Percentiles rank a stretch among this genome's conserved stretches.
These are phyloP conservation scores for Rutstroemia sp. DNA, from an alignment of 2,329 filamentous ascomycete species.

Conservation along the genomic window DNA sequence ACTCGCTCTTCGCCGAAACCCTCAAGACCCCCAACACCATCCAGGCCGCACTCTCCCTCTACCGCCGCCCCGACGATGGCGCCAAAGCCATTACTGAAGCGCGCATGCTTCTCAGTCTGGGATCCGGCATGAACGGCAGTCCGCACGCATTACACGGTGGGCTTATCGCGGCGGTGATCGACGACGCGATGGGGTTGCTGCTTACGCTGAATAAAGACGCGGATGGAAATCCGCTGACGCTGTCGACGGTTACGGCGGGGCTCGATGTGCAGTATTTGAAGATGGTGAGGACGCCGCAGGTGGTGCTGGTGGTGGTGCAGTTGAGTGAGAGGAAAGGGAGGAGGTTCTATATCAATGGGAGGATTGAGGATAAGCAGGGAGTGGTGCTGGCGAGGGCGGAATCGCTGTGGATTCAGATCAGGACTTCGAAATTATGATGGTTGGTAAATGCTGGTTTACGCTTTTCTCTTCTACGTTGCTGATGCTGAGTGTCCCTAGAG, in stretches of 20 bases:
- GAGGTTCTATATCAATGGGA: slow-evolving; percentile 42
- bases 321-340: slow-evolving; percentile 40
- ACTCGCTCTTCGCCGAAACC: slow-evolving; percentile 46
- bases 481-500: no score
- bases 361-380: slow-evolving; percentile 40
- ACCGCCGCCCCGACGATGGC: slow-evolving; percentile 28
- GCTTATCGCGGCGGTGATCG: slow-evolving; percentile 48
- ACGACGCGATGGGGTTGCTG: slow-evolving; percentile 48
- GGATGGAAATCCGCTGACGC: slow-evolving; percentile 9
- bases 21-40: slow-evolving; percentile 45
- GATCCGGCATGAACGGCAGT: slow-evolving; percentile 46
- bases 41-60: slow-evolving; percentile 36
- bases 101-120: slow-evolving; percentile 33
- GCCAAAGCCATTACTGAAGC: slow-evolving; percentile 13
- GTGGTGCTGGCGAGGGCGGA: slow-evolving; percentile 42
- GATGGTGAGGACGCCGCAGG: slow-evolving; percentile 42
- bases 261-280: slow-evolving; percentile 45
- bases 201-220: slow-evolving; percentile 29
- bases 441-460: background rate
- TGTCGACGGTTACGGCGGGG: slow-evolving; percentile 38
- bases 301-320: slow-evolving; percentile 38
- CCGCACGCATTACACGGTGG: slow-evolving; percentile 49
- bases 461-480: background rate
- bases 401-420: slow-evolving; percentile 38
- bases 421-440: background rate